phyloP scores from a whole-genome alignment of 139 green algal genomes.

The Bryopsis sp. region DNA sequence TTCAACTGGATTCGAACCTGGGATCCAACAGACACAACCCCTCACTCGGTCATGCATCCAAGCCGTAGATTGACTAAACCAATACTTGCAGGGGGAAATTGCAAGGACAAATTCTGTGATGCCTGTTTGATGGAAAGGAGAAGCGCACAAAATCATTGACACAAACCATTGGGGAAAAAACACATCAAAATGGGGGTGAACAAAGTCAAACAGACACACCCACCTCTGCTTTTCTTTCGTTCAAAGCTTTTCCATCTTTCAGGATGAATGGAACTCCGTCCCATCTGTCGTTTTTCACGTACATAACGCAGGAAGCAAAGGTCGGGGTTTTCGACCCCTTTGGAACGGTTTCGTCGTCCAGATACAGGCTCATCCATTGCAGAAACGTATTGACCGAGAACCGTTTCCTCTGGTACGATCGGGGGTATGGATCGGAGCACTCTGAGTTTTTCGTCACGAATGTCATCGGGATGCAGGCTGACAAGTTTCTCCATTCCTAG shows the following conservation, averaged over 20 bases:
- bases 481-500: slow-evolving; percentile 92
- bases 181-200: no score
- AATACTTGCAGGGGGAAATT: no score
- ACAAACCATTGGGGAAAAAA: no score
- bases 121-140: no score
- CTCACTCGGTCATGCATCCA: no score
- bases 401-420: slow-evolving; percentile 42
- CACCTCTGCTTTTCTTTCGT: no score
- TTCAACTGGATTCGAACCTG: slow-evolving; percentile 55
- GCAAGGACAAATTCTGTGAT: no score
- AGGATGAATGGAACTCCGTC: slow-evolving; percentile 86
- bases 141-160: no score
- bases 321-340: slow-evolving; percentile 68
- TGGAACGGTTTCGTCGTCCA: slow-evolving; percentile 88
- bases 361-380: no score
- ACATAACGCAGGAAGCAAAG: slow-evolving; percentile 69
- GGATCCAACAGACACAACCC: not conserved
- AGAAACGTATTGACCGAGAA: no score
- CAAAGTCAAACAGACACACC: no score
- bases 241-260: slow-evolving; percentile 93
- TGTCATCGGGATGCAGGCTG: slow-evolving; percentile 79
- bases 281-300: slow-evolving; percentile 90
- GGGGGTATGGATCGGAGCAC: slow-evolving; percentile 73
- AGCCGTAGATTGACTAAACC: no score
- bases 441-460: slow-evolving; percentile 86